Conservation (phyloP, 352 stramenopile species). For the Pythium rhizo-oryzae region DNA sequence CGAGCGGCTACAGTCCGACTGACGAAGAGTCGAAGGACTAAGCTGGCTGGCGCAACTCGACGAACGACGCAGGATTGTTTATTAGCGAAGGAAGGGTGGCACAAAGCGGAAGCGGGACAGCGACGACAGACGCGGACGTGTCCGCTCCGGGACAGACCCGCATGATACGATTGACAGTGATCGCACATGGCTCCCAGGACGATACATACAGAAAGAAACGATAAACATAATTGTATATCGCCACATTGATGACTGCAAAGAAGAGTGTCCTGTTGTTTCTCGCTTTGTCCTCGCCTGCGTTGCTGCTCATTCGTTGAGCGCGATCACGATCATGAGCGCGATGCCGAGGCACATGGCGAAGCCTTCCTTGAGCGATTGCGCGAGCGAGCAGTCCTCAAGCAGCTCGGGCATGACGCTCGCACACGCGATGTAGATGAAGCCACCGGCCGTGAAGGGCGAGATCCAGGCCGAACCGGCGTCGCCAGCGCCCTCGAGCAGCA, state of each 20-base stretch:
- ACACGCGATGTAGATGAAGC: conserved; percentile 94
- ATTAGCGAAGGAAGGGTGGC: neutral
- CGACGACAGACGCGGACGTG: neutral
- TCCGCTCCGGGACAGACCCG: too few species aligned
- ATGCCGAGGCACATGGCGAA: conserved; percentile 71
- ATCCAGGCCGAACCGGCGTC: conserved; percentile 80
- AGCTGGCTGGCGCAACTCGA: neutral
- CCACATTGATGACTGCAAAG: neutral
- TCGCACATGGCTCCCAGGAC: neutral
- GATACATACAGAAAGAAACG: neutral
- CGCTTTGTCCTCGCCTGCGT: neutral
- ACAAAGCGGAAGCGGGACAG: neutral
- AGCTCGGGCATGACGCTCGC: conserved; percentile 92
- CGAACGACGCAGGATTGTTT: neutral
- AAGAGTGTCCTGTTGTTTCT: neutral
- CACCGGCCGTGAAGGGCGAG: conserved; percentile 83
- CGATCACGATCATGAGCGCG: conserved; percentile 80
- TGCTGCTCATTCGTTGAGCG: conserved; percentile 65
- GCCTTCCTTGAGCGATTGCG: conserved; percentile 70
- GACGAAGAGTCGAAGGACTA: conserved; percentile 51
- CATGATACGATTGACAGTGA: neutral
- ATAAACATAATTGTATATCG: neutral
- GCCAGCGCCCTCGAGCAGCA: conserved; percentile 73
- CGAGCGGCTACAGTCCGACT: conserved; percentile 77
- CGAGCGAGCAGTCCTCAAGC: conserved; percentile 82